A percentile compares a stretch with the other conserved stretches of the same genome.
These are phyloP conservation scores for Piloderma croceum DNA, from an alignment of 768 basidiomycete genomes.

Conservation along the genomic window DNA sequence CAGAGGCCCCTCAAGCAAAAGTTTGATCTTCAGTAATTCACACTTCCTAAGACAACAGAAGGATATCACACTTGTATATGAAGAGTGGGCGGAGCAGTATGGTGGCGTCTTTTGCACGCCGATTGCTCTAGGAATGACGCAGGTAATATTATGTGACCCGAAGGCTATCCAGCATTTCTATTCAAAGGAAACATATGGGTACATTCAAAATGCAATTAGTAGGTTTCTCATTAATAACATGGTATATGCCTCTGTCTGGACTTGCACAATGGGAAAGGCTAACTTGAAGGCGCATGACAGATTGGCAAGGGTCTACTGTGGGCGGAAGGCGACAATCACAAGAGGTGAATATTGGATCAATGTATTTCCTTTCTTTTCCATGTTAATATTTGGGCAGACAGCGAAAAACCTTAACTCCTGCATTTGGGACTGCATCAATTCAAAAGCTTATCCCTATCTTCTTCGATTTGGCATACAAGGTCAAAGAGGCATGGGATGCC, in stretches of 20 bases:
- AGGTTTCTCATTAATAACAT: constrained; percentile 34
- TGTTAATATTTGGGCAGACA: constrained; percentile 26
- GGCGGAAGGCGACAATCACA: constrained; percentile 30
- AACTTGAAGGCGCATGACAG: constrained; percentile 2
- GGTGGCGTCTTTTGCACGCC: constrained; percentile 44
- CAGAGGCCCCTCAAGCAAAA: constrained; percentile 37
- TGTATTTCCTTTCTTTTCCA: constrained; percentile 1
- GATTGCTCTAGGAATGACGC: constrained; percentile 26
- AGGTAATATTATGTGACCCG: constrained; percentile 39
- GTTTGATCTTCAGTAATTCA: constrained; percentile 37
- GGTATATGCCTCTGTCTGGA: constrained; percentile 23
- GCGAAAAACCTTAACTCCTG: constrained; percentile 45
- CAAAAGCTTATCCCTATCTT: constrained; percentile 42
- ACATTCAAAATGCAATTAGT: constrained; percentile 34
- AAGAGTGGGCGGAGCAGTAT: constrained; percentile 43
- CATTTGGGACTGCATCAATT: constrained; percentile 49
- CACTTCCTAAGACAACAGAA: constrained; percentile 23
- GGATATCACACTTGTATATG: constrained; percentile 31
- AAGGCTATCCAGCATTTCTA: constrained; percentile 50
- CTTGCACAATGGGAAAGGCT: not conserved
- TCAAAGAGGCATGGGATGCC: constrained; percentile 28
- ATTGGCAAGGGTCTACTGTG: constrained; percentile 28
- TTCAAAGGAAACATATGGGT: constrained; percentile 43
- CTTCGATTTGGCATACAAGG: constrained; percentile 49
- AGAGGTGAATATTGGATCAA: constrained; percentile 21